Conservation (phyloP, 495 filamentous ascomycete species). For the Penicillium manginii region DNA sequence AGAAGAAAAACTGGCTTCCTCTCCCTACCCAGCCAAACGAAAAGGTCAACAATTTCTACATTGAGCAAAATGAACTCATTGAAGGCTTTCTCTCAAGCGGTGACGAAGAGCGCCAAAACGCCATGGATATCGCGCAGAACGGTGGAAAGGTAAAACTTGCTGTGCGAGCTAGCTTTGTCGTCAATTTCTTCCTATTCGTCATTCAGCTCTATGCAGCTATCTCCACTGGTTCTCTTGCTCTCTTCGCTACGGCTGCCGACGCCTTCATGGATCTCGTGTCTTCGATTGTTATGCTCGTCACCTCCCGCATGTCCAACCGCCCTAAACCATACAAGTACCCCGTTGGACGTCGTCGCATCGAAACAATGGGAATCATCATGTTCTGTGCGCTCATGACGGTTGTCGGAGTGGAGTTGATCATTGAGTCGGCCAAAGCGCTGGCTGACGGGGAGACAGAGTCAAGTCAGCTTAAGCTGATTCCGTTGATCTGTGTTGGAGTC, state of each 20-base stretch:
- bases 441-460: slow-evolving; percentile 41
- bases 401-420: slow-evolving; percentile 56
- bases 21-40: slow-evolving; percentile 4
- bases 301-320: slow-evolving; percentile 52
- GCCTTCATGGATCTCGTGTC: slow-evolving; percentile 65
- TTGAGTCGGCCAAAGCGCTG: slow-evolving; percentile 52
- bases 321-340: slow-evolving; percentile 61
- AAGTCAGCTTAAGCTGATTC: slow-evolving; percentile 49
- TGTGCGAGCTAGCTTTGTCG: slow-evolving; percentile 55
- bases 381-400: slow-evolving; percentile 63
- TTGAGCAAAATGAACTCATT: slow-evolving; percentile 57
- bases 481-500: slow-evolving; percentile 53
- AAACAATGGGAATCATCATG: slow-evolving; percentile 61
- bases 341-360: slow-evolving; percentile 57
- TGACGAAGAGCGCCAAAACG: slow-evolving; percentile 53
- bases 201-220: slow-evolving; percentile 63
- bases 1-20: slow-evolving; percentile 14
- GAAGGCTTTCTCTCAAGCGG: slow-evolving; percentile 56
- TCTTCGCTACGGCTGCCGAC: slow-evolving; percentile 62
- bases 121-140: slow-evolving; percentile 51
- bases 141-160: slow-evolving; percentile 60
- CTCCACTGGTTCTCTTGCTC: slow-evolving; percentile 57
- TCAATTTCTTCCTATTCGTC: slow-evolving; percentile 58
- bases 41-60: slow-evolving; percentile 45
- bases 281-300: slow-evolving; percentile 58